Conservation (phyloP, 495 filamentous ascomycete species). For the Penicillium cinerascens region DNA sequence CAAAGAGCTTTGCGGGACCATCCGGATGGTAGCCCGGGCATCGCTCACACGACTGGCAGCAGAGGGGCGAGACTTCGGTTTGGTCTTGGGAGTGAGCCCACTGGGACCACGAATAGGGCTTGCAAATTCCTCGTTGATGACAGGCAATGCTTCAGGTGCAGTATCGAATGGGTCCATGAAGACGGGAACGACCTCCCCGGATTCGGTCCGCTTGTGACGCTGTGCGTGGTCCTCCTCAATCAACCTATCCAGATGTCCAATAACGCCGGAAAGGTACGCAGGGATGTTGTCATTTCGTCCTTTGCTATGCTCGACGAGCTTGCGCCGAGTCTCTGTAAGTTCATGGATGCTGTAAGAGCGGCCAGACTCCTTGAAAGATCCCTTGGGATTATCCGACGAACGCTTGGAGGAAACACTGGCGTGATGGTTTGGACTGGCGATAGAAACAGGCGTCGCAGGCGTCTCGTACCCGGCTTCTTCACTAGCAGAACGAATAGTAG, state of each 20-base stretch:
- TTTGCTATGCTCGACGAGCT: constrained; percentile 46
- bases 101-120: constrained; percentile 9
- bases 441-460: constrained; percentile 50
- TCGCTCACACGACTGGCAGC: constrained; percentile 24
- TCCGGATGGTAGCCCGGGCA: constrained; percentile 41
- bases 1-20: constrained; percentile 45
- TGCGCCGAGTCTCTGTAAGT: constrained; percentile 54
- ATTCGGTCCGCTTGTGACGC: constrained; percentile 1
- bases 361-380: constrained; percentile 6
- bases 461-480: constrained; percentile 47
- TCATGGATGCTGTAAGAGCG: constrained; percentile 48
- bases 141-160: constrained; percentile 39
- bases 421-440: constrained; percentile 29
- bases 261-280: constrained; percentile 54
- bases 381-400: constrained; percentile 2
- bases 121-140: constrained; percentile 49
- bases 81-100: constrained; percentile 2
- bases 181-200: constrained; percentile 14
- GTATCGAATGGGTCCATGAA: constrained; percentile 56
- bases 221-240: constrained; percentile 44
- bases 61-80: constrained; percentile 11
- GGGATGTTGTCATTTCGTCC: constrained; percentile 38
- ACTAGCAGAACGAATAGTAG: constrained; percentile 44
- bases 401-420: constrained; percentile 4
- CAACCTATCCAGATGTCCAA: constrained; percentile 59